A percentile compares a stretch with the other conserved stretches of the same genome.
These are phyloP conservation scores for Malassezia arunalokei DNA, from an alignment of 1,284 basidiomycete species.

Conservation along the genomic window DNA sequence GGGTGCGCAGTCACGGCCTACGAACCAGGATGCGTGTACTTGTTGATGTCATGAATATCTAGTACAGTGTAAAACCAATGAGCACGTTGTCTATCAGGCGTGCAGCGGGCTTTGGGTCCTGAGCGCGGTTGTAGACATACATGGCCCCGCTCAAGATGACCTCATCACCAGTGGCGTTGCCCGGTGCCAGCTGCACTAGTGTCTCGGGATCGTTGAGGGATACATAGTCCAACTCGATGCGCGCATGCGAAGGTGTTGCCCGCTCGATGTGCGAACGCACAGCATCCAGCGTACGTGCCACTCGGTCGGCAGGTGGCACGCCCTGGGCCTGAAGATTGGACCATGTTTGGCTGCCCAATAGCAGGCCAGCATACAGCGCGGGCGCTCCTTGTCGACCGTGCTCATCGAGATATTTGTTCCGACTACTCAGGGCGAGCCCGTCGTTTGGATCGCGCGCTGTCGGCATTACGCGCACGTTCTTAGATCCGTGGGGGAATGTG, in stretches of 20 bases:
- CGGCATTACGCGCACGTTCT: conserved; percentile 60
- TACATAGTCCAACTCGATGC: conserved; percentile 66
- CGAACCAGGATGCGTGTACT: conserved; percentile 8
- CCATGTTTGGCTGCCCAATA: conserved; percentile 50
- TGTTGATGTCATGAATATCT: conserved; percentile 8
- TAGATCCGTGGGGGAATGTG: conserved; percentile 59
- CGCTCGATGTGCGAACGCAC: conserved; percentile 18
- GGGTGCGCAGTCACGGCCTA: neutral
- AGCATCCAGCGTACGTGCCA: conserved; percentile 20
- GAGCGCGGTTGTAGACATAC: conserved; percentile 53
- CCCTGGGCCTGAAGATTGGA: conserved; percentile 9
- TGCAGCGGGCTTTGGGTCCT: conserved; percentile 55
- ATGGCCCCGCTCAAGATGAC: conserved; percentile 78
- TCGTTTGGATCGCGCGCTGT: conserved; percentile 59
- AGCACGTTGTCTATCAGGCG: conserved; percentile 86
- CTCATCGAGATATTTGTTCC: conserved; percentile 69
- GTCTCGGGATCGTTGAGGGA: conserved; percentile 71
- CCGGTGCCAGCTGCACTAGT: conserved; percentile 49
- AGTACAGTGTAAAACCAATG: conserved; percentile 51
- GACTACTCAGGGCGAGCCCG: conserved; percentile 70
- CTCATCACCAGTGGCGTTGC: conserved; percentile 46
- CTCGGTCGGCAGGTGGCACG: conserved; percentile 15
- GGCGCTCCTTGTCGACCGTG: conserved; percentile 61
- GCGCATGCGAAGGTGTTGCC: conserved; percentile 25
- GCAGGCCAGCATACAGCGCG: conserved; percentile 59